Conservation (phyloP, 371 early-diverging fungal species). For the Syncephalastrum contaminatum region DNA sequence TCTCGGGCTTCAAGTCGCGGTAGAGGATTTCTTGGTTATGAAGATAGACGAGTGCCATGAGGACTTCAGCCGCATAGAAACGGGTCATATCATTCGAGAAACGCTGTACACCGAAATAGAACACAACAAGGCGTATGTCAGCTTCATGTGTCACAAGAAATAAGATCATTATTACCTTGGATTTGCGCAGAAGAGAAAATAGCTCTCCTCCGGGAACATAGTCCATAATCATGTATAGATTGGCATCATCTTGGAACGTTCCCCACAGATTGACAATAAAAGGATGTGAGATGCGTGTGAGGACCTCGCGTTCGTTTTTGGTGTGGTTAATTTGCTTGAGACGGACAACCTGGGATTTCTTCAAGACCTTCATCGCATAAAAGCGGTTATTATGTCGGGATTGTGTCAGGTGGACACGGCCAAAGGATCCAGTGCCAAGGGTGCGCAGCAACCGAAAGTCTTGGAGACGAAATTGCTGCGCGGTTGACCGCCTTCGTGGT, state of each 20-base stretch:
- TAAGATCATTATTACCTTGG: constrained; percentile 11
- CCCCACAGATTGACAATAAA: constrained; percentile 90
- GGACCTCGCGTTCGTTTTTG: constrained; percentile 85
- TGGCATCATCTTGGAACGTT: constrained; percentile 81
- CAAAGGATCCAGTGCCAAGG: constrained; percentile 98
- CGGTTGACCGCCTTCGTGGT: no score
- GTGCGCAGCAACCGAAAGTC: constrained; percentile 74
- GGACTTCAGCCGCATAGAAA: constrained; percentile 90
- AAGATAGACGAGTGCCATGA: constrained; percentile 86
- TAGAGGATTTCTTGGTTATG: constrained; percentile 93
- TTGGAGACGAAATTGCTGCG: constrained; percentile 49
- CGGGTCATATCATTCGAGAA: constrained; percentile 85
- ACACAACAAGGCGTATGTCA: no score
- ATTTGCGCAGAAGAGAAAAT: constrained; percentile 69
- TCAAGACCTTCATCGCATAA: constrained; percentile 92
- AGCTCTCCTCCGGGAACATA: constrained; percentile 95
- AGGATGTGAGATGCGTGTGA: constrained; percentile 81
- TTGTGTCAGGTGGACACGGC: constrained; percentile 87
- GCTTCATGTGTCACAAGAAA: no score
- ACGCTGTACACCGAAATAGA: constrained; percentile 40
- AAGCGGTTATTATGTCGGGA: constrained; percentile 83
- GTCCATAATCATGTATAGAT: constrained; percentile 93
- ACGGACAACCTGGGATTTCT: constrained; percentile 89
- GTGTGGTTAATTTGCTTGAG: constrained; percentile 95
- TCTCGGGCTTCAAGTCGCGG: constrained; percentile 96